Conservation (phyloP, 2,329 filamentous ascomycete species). For the Cercospora sp. region DNA sequence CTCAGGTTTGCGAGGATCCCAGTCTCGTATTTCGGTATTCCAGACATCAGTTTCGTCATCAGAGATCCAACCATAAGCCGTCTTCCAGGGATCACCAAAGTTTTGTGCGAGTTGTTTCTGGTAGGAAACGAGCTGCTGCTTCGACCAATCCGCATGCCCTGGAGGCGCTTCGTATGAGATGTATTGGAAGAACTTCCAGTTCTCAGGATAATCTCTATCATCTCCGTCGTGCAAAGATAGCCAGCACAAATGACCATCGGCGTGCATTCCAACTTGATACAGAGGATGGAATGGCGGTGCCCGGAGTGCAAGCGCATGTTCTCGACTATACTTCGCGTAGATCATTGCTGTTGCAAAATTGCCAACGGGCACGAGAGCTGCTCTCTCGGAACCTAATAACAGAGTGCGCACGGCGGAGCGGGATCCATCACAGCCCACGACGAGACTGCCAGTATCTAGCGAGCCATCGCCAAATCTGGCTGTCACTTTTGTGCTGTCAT, state of each 20-base stretch:
- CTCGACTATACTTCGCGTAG: constrained; percentile 21
- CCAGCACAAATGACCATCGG: constrained; percentile 14
- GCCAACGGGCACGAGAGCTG: constrained; percentile 13
- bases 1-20: constrained; percentile 25
- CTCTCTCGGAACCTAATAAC: constrained; percentile 16
- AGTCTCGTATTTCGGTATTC: constrained; percentile 18
- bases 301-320: constrained; percentile 18
- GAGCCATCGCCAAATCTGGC: constrained; percentile 26
- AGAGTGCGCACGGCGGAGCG: constrained; percentile 28
- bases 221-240: constrained; percentile 18
- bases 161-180: constrained; percentile 21
- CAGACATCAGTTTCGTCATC: constrained; percentile 9
- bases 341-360: constrained; percentile 24
- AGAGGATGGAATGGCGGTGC: constrained; percentile 16
- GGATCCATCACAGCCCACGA: constrained; percentile 31
- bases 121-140: constrained; percentile 9
- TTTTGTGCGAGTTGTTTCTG: constrained; percentile 13
- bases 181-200: constrained; percentile 21
- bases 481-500: constrained; percentile 19
- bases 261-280: constrained; percentile 21
- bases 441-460: constrained; percentile 23
- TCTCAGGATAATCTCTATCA: constrained; percentile 9
- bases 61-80: constrained; percentile 11
- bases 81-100: constrained; percentile 17
- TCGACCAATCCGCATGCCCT: constrained; percentile 10